A percentile compares a stretch with the other conserved stretches of the same genome.
Evolutionary conservation across 768 basidiomycete genomes (phyloP).

Genomic region (Leccinum variicolor): DNA sequence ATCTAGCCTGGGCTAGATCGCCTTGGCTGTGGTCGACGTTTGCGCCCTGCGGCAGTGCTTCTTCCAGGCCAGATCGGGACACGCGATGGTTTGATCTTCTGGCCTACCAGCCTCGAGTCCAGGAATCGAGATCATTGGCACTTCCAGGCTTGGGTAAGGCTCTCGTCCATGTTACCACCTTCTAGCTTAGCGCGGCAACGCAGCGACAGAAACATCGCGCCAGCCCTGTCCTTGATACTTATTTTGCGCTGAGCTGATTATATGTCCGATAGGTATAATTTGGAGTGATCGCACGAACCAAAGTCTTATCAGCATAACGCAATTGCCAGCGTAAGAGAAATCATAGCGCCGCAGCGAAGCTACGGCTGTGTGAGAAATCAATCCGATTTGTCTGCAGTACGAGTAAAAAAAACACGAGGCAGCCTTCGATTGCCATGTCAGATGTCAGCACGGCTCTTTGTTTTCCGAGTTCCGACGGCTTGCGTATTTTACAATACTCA

Average conservation of each 20-base stretch:
- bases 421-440: slow-evolving; percentile 1
- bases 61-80: not conserved
- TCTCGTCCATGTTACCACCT: not conserved
- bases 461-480: not conserved
- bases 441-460: not conserved
- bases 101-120: not conserved
- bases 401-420: slow-evolving; percentile 11
- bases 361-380: not conserved
- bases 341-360: not conserved
- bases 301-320: not conserved
- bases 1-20: not conserved
- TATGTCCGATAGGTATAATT: not conserved
- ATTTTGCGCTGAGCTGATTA: not conserved
- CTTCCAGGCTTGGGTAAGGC: not conserved
- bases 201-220: not conserved
- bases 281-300: not conserved
- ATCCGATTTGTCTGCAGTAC: slow-evolving; percentile 8
- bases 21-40: not conserved
- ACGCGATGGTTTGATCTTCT: not conserved
- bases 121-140: not conserved
- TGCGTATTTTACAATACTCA: slow-evolving; percentile 6
- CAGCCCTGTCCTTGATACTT: not conserved
- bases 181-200: too few relatives aligned
- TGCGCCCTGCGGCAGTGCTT: not conserved
- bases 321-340: not conserved